phyloP scores from a whole-genome alignment of 345 rosid species.

The thale cress (Arabidopsis thaliana) region DNA sequence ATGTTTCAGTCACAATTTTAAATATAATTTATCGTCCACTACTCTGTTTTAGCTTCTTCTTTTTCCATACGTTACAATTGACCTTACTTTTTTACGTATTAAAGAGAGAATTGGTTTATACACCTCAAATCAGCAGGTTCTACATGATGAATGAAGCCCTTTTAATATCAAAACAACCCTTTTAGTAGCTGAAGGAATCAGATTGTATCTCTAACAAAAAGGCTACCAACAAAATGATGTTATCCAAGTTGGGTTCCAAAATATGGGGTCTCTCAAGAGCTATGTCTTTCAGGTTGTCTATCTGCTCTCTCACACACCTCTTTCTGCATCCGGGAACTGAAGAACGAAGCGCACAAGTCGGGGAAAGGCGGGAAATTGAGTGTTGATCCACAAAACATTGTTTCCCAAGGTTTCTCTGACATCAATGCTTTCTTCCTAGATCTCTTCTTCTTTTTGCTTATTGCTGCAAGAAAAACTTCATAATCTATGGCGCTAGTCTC shows the following conservation, averaged over 20 bases:
- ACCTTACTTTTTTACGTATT: neutral
- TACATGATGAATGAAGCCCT: neutral
- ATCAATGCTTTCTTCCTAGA: constrained; percentile 43
- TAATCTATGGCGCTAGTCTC: constrained; percentile 19
- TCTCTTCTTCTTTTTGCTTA: constrained; percentile 21
- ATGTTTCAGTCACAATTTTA: no score
- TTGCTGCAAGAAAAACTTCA: constrained; percentile 25
- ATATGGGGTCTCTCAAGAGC: neutral
- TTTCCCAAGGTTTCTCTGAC: constrained; percentile 71
- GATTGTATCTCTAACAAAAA: neutral
- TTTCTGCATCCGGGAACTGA: constrained; percentile 66
- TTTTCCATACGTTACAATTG: no score
- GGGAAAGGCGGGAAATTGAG: constrained; percentile 76
- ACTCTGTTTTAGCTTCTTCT: no score
- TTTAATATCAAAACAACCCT: neutral
- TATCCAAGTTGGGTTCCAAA: neutral
- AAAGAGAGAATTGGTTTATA: neutral
- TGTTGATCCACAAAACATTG: constrained; percentile 63
- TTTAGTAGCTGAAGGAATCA: neutral
- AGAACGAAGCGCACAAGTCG: constrained; percentile 61
- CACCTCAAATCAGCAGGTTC: neutral
- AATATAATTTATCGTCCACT: no score
- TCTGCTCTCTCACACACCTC: constrained; percentile 37
- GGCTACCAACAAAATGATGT: neutral
- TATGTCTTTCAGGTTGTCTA: constrained; percentile 9